A percentile compares a stretch with the other conserved stretches of the same genome.
These are phyloP conservation scores for Dicorynia guianensis DNA, from an alignment of 306 rosid genomes.

Conservation along the genomic window DNA sequence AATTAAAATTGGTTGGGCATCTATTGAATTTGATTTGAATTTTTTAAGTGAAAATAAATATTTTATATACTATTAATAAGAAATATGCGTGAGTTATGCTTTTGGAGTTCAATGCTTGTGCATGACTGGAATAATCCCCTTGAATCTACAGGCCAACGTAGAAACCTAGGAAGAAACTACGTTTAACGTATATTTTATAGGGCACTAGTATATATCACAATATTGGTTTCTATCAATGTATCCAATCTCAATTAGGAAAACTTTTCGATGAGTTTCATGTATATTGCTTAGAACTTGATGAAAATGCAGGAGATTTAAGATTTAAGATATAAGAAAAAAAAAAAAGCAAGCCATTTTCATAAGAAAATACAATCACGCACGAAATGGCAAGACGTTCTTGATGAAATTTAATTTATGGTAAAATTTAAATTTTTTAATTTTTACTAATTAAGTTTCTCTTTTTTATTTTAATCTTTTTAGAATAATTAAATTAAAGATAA, in stretches of 20 bases:
- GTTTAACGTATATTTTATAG: conserved; percentile 20
- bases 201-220: conserved; percentile 11
- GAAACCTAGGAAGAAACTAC: conserved; percentile 41
- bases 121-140: neutral
- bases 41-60: too few species aligned
- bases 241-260: conserved; percentile 13
- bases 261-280: conserved; percentile 45
- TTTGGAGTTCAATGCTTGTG: conserved; percentile 29
- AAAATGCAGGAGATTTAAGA: conserved; percentile 3
- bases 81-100: neutral
- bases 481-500: too few species aligned
- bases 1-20: too few species aligned
- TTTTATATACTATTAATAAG: too few species aligned
- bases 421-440: too few species aligned
- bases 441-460: too few species aligned
- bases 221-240: conserved; percentile 11
- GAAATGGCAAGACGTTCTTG: conserved; percentile 1
- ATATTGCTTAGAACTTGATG: conserved; percentile 39
- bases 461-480: too few species aligned
- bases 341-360: neutral
- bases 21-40: too few species aligned
- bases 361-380: neutral
- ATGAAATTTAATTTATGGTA: neutral
- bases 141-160: conserved; percentile 29
- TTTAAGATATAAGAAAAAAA: neutral